Percentiles rank a stretch among this genome's conserved stretches.
Evolutionary conservation across 108 stramenopile genomes (phyloP).

Genomic region (Conticribra guillardii): DNA sequence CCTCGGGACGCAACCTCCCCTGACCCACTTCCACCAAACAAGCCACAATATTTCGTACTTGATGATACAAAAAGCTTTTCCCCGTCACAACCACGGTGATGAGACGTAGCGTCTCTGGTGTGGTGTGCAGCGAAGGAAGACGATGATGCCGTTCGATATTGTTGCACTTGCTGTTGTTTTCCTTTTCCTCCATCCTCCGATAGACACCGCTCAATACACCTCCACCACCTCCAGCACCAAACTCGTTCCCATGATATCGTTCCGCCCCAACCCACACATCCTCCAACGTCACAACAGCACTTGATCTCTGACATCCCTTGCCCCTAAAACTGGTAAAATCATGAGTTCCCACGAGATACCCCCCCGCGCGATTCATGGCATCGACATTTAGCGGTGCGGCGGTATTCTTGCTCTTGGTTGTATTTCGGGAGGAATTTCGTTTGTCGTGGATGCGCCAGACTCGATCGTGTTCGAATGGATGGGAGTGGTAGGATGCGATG

Average conservation of each 20-base stretch:
- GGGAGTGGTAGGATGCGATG: slow-evolving; percentile 37
- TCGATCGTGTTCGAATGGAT: slow-evolving; percentile 78
- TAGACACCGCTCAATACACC: slow-evolving; percentile 27
- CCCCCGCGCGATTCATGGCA: slow-evolving; percentile 72
- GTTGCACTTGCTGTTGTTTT: background rate
- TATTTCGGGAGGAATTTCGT: background rate
- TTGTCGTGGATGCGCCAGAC: slow-evolving; percentile 67
- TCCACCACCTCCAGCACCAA: background rate
- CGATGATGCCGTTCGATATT: background rate
- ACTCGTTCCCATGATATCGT: slow-evolving; percentile 30
- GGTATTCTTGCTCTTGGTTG: background rate
- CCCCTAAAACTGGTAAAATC: slow-evolving; percentile 86
- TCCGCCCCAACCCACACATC: slow-evolving; percentile 44
- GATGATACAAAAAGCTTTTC: slow-evolving; percentile 81
- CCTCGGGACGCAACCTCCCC: slow-evolving; percentile 51
- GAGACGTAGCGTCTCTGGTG: slow-evolving; percentile 44
- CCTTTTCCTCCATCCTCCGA: too few relatives aligned
- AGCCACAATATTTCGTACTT: slow-evolving; percentile 84
- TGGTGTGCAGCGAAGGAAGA: slow-evolving; percentile 12
- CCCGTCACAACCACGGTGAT: slow-evolving; percentile 69
- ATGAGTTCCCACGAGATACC: slow-evolving; percentile 66
- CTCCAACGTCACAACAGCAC: slow-evolving; percentile 71
- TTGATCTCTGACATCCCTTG: slow-evolving; percentile 61
- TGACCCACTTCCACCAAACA: slow-evolving; percentile 65
- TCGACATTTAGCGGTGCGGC: slow-evolving; percentile 50